Evolutionary conservation across 139 green algal species (phyloP).

Genomic region (Tetradesmus obliquus): DNA sequence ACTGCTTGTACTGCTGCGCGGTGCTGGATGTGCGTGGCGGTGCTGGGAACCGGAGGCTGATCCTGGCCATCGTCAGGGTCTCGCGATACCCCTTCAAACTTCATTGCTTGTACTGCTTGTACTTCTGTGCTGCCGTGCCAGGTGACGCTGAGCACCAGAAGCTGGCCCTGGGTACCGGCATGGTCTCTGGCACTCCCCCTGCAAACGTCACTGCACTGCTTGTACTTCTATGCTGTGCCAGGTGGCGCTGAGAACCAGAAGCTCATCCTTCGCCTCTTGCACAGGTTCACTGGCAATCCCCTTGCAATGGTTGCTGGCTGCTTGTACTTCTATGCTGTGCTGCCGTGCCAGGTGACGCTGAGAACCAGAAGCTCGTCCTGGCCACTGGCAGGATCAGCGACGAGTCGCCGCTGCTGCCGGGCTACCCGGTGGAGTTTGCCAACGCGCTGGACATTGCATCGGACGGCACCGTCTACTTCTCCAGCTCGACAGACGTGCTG

Average conservation of each 20-base stretch:
- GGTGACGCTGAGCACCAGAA: constrained; percentile 4
- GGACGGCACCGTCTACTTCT: constrained; percentile 34
- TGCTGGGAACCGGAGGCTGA: too few relatives aligned
- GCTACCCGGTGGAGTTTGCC: constrained; percentile 52
- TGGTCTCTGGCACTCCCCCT: neutral
- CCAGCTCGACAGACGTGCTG: constrained; percentile 24
- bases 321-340: neutral
- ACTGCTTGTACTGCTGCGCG: too few relatives aligned
- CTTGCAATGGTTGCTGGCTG: too few relatives aligned
- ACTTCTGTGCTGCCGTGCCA: neutral
- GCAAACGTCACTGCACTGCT: too few relatives aligned
- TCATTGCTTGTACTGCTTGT: too few relatives aligned
- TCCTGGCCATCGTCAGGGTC: too few relatives aligned
- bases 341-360: neutral
- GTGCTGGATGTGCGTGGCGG: too few relatives aligned
- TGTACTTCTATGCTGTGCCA: too few relatives aligned
- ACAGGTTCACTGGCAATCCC: too few relatives aligned
- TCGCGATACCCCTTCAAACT: too few relatives aligned
- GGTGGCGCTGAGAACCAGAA: too few relatives aligned
- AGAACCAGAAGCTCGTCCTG: constrained; percentile 31
- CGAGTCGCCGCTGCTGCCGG: constrained; percentile 29
- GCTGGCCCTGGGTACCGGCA: constrained; percentile 8
- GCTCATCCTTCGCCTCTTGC: too few relatives aligned
- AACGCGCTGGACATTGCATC: constrained; percentile 52
- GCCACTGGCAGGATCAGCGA: constrained; percentile 24